Evolutionary conservation across 1,284 basidiomycete species (phyloP), one percentile per base, ranked within the genome.

Genomic region (Pholiota adiposa): DNA sequence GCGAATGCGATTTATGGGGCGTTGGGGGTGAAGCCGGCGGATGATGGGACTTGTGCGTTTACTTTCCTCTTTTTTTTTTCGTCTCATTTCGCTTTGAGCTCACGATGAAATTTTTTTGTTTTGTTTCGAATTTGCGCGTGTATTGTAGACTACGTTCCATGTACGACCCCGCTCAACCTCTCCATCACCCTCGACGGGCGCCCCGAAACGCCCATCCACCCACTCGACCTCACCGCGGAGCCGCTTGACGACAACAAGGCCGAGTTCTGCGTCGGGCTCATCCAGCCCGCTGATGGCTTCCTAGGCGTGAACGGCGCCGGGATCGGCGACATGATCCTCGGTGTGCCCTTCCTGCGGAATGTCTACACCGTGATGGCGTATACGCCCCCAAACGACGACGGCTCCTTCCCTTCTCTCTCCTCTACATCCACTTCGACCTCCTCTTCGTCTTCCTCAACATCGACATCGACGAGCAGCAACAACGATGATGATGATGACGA

Each of bases 1-100:
- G 86, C 90, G 14, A 87, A 92, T 65, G 88, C 78, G 4, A 88
- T 92, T n/a, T 92, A 91, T 62, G 89, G 89, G n/a, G 87, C 89
- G 3, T 72, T 89, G 52, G 87, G 85, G 2, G 75, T 91, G 18
- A 67, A 72, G 6, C 88, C 89, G 1, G 82, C 76, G 0, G 64
- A 70, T 1, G 87, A 91, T 64, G 87, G 88, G 14, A 78, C 83
- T 44, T 92, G 90, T 90, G 63, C 57, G 86, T 75, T 12, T 46
- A 27, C 7, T 51, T 54, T 16, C 46, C 33, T 56, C 29, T 34
- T 48, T 31, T 33, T 58, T 43, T 50, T 58, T 38, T 38, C 43
- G n/a, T n/a, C n/a, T n/a, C n/a, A n/a, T n/a, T n/a, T n/a, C n/a
- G n/a, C n/a, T n/a, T n/a, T n/a, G n/a, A n/a, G n/a, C n/a, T n/a